Evolutionary conservation across 2,329 filamentous ascomycete genomes (phyloP).

Genomic region (Ceratocystiopsis sp.): DNA sequence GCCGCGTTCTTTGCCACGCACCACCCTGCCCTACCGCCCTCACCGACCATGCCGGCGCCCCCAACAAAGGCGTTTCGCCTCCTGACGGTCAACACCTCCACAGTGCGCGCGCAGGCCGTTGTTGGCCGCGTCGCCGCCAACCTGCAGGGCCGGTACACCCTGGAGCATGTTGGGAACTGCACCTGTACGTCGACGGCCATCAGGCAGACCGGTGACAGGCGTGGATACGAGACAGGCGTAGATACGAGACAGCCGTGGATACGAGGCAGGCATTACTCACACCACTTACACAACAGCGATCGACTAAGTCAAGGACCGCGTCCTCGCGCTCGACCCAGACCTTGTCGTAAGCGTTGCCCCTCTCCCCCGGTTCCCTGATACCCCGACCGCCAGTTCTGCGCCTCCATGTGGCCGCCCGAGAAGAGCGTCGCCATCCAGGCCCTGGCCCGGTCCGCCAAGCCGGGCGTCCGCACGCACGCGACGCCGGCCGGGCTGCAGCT

Average conservation of each 20-base stretch:
- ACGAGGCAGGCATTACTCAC: too few relatives aligned
- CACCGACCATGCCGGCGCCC: constrained; percentile 1
- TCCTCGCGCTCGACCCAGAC: too few relatives aligned
- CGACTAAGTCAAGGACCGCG: neutral
- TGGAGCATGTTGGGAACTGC: constrained; percentile 44
- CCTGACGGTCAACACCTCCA: constrained; percentile 51
- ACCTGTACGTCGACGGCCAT: constrained; percentile 8
- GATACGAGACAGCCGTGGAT: too few relatives aligned
- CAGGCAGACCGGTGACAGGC: too few relatives aligned
- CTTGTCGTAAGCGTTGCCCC: too few relatives aligned
- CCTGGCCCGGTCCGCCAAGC: neutral
- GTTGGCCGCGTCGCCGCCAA: constrained; percentile 44
- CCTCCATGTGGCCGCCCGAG: neutral
- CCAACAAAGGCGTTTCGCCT: constrained; percentile 17
- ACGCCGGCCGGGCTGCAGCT: neutral
- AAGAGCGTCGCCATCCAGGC: neutral
- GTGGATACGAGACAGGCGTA: too few relatives aligned
- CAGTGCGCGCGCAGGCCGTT: constrained; percentile 44
- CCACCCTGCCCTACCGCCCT: too few relatives aligned
- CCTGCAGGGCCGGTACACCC: constrained; percentile 45
- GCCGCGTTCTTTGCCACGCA: too few relatives aligned
- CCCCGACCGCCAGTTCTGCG: neutral
- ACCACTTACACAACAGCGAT: neutral
- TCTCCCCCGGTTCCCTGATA: too few relatives aligned
- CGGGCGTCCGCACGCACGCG: neutral